These are phyloP conservation scores for Pestalotiopsis sp. DNA, from an alignment of 2,329 filamentous ascomycete species.

Conservation along the genomic window DNA sequence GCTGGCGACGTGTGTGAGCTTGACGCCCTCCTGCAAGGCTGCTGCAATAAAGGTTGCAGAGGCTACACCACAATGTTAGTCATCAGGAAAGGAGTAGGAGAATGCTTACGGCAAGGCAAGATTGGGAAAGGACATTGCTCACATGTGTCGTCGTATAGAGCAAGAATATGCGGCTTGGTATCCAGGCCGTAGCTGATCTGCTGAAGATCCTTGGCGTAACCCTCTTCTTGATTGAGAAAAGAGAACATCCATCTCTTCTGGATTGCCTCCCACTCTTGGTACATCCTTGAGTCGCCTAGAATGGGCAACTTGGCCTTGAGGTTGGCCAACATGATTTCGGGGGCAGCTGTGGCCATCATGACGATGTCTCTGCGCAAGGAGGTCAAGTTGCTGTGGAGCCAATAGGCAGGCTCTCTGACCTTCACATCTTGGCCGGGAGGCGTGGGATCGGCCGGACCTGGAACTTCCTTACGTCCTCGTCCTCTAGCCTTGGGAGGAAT, in stretches of 20 bases:
- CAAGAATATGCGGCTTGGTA: conserved; percentile 40
- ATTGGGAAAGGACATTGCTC: conserved; percentile 12
- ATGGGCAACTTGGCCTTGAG: conserved; percentile 54
- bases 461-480: not conserved
- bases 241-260: conserved; percentile 66
- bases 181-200: conserved; percentile 12
- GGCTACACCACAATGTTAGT: conserved; percentile 36
- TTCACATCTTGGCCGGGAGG: not conserved
- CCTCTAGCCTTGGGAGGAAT: not conserved
- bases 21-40: conserved; percentile 40
- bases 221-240: conserved; percentile 50
- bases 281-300: conserved; percentile 47
- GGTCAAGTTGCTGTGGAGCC: conserved; percentile 34
- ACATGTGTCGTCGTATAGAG: conserved; percentile 56
- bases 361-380: conserved; percentile 55
- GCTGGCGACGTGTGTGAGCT: conserved; percentile 50
- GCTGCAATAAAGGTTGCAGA: conserved; percentile 54
- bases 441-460: not conserved
- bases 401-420: conserved; percentile 22
- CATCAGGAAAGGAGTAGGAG: conserved; percentile 11
- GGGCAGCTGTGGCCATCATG: conserved; percentile 56
- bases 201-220: conserved; percentile 29
- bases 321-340: conserved; percentile 54
- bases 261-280: conserved; percentile 54
- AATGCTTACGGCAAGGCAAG: too few relatives aligned